These are phyloP conservation scores for Pythium plurisporium DNA, from an alignment of 352 stramenopile genomes.

Conservation along the genomic window DNA sequence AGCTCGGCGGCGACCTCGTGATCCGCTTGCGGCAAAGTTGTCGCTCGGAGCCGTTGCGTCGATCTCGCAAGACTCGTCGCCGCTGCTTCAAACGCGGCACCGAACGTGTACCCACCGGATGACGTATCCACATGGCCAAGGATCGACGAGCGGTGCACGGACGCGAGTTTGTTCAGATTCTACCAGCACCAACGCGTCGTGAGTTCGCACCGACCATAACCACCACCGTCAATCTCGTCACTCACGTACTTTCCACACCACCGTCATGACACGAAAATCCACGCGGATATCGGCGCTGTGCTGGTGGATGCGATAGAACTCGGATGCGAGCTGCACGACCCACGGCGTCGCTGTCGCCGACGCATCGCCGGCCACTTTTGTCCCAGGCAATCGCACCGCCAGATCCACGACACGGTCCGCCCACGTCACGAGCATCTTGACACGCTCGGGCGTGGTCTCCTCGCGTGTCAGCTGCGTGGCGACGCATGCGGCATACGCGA, in stretches of 20 bases:
- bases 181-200: neutral
- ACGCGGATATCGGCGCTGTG: neutral
- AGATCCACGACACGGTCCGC: slow-evolving; percentile 13
- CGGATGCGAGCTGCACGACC: slow-evolving; percentile 4
- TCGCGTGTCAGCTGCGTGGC: slow-evolving; percentile 3
- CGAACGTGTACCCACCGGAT: neutral
- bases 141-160: neutral
- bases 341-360: neutral
- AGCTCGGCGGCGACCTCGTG: slow-evolving; percentile 16
- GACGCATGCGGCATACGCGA: slow-evolving; percentile 4
- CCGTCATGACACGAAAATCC: slow-evolving; percentile 20
- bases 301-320: slow-evolving; percentile 12
- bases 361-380: neutral
- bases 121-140: neutral
- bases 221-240: neutral
- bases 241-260: slow-evolving; percentile 21
- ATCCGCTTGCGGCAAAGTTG: neutral
- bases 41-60: slow-evolving; percentile 3
- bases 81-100: slow-evolving; percentile 13
- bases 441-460: neutral
- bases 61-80: slow-evolving; percentile 5
- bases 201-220: neutral
- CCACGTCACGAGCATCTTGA: slow-evolving; percentile 4
- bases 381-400: neutral
- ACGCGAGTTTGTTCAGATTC: slow-evolving; percentile 23